Conservation (phyloP, 1,284 basidiomycete genomes). For the Malassezia yamatoensis region DNA sequence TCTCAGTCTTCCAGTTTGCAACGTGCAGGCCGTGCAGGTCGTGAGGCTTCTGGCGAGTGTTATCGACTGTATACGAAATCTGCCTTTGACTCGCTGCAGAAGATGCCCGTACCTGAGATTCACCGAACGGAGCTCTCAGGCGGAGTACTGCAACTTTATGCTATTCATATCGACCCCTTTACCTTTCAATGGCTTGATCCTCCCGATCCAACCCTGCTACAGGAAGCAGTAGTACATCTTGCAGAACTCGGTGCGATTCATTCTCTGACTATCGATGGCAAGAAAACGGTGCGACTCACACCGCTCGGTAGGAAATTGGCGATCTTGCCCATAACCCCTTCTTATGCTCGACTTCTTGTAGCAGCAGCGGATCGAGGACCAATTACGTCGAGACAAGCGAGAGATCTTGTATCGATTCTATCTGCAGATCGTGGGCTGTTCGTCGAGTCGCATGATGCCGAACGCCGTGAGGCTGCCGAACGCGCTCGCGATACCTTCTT, state of each 20-base stretch:
- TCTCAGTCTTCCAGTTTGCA: slow-evolving; percentile 36
- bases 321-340: slow-evolving; percentile 35
- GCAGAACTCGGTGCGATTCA: slow-evolving; percentile 38
- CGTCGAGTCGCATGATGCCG: slow-evolving; percentile 25
- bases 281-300: slow-evolving; percentile 22
- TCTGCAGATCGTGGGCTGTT: slow-evolving; percentile 32
- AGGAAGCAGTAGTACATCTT: slow-evolving; percentile 32
- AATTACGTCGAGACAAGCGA: slow-evolving; percentile 25
- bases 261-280: background rate
- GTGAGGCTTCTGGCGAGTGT: slow-evolving; percentile 37
- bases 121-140: slow-evolving; percentile 33
- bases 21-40: slow-evolving; percentile 40
- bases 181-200: slow-evolving; percentile 41
- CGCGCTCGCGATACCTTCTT: slow-evolving; percentile 48
- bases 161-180: slow-evolving; percentile 39
- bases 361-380: slow-evolving; percentile 32
- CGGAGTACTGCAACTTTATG: slow-evolving; percentile 32
- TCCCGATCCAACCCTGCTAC: slow-evolving; percentile 25
- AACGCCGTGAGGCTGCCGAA: slow-evolving; percentile 34
- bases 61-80: slow-evolving; percentile 37
- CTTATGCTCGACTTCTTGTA: slow-evolving; percentile 33
- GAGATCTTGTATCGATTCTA: slow-evolving; percentile 44
- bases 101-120: slow-evolving; percentile 32
- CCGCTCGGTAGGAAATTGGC: slow-evolving; percentile 35
- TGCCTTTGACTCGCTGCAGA: slow-evolving; percentile 22